Evolutionary conservation across 208 protist species (phyloP), one percentile per base, ranked within the genome.

Genomic region (Wallacemonas sp.): DNA sequence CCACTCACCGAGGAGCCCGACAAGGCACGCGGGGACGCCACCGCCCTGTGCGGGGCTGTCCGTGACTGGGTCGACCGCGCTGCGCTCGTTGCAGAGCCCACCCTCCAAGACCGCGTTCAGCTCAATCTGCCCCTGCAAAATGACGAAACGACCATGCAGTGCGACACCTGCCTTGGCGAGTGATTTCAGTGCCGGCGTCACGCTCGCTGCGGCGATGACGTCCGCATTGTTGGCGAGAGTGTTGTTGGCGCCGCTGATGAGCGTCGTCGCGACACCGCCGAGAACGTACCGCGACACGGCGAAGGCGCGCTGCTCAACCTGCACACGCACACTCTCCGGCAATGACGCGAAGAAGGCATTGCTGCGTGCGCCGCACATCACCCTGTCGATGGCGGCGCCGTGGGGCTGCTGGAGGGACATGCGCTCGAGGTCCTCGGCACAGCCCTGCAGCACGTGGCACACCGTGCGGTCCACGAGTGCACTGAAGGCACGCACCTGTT

Each of bases 91-190:
- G 50, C 52, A 68, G 54, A 73, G 77, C 9, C 69, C 63, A 12
- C 58, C 66, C 15, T 37, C 29, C 32, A 65, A 62, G 5, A 79
- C 52, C 17, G 60, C 57, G 2, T 32, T 8, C 21, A 82, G 69
- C 48, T 86, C 74, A n/a, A 81, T 39, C 69, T 89, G 78, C 0
- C 87, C 87, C 4, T 82, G 66, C n/a, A 93, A 64, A 0, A 89
- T 42, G 42, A 87, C 68, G 36, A 66, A 79, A 39, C 81, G 84
- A 32, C 78, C 73, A 36, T 81, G 69, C 45, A 87, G 26, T n/a
- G 69, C 60, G 48, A 73, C 53, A 22, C 41, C 61, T 1, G 53
- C 54, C 30, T 55, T 63, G 0, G 73, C 58, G 42, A 63, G 50
- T 27, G 53, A 17, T 13, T 33, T 39, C n/a, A 57, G 50, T 19